These are phyloP conservation scores for Fusarium ambrosium DNA, from an alignment of 2,329 filamentous ascomycete genomes.

Conservation along the genomic window DNA sequence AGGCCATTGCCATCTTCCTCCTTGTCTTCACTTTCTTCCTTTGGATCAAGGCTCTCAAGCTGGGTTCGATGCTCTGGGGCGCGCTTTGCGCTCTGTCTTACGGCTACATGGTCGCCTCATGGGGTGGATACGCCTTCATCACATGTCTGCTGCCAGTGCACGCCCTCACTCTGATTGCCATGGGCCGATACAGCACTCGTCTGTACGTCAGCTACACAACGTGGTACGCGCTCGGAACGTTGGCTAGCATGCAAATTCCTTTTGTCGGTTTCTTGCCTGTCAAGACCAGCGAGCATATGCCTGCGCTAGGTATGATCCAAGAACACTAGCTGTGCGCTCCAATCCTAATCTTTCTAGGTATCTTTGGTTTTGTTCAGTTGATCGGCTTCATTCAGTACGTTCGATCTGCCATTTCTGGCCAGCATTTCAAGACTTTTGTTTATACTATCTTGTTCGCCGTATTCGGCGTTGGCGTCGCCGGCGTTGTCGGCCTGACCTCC, in stretches of 20 bases:
- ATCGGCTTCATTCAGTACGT: conserved; percentile 94
- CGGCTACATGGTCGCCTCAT: conserved; percentile 99
- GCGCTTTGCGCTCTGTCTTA: conserved; percentile 96
- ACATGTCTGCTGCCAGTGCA: conserved; percentile 96
- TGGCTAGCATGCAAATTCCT: conserved; percentile 99
- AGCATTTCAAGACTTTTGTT: conserved; percentile 94
- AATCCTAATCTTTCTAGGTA: conserved; percentile 66
- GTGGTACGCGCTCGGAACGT: conserved; percentile 95
- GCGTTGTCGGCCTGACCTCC: conserved; percentile 88
- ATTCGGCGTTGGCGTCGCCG: conserved; percentile 79
- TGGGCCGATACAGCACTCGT: conserved; percentile 95
- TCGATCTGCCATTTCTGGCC: conserved; percentile 86
- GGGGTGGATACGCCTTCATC: conserved; percentile 99
- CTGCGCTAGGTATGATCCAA: conserved; percentile 78
- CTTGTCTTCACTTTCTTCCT: conserved; percentile 98
- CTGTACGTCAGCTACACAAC: conserved; percentile 98
- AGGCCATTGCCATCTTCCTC: conserved; percentile 98
- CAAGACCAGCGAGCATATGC: conserved; percentile 98
- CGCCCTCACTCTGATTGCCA: conserved; percentile 92
- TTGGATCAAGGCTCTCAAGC: conserved; percentile 98
- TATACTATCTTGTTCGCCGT: conserved; percentile 80
- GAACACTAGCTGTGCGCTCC: background rate
- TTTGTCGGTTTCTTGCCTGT: conserved; percentile 98
- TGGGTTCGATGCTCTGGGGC: conserved; percentile 96
- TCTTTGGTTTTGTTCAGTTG: conserved; percentile 95